Percentiles rank a stretch among this genome's conserved stretches.
Conservation (phyloP, 1,139 yeast genomes). For the Yamadazyma conglobata region DNA sequence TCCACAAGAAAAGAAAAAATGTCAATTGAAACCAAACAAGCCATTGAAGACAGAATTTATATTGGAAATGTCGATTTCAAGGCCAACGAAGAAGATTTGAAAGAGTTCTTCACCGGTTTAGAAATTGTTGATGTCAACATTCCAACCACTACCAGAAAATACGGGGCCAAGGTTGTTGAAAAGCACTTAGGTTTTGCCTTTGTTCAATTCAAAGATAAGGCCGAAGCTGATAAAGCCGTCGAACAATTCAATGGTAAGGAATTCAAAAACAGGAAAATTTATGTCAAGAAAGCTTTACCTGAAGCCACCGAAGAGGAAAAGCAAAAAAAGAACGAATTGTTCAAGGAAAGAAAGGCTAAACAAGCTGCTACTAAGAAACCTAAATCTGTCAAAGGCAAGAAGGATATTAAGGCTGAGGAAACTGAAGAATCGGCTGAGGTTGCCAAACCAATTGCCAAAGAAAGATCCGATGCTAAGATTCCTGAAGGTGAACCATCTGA, state of each 20-base stretch:
- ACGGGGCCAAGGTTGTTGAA: conserved; percentile 30
- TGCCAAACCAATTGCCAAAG: conserved; percentile 5
- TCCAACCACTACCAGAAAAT: conserved; percentile 35
- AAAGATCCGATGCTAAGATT: conserved; percentile 6
- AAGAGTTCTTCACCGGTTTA: conserved; percentile 36
- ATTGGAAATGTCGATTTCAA: conserved; percentile 52
- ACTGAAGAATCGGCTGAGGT: conserved; percentile 11
- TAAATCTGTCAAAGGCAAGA: conserved; percentile 12
- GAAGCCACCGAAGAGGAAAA: conserved; percentile 50
- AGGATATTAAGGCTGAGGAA: conserved; percentile 2
- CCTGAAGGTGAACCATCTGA: conserved; percentile 56
- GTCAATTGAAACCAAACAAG: conserved; percentile 20
- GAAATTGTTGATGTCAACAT: conserved; percentile 39
- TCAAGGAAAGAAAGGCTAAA: conserved; percentile 31
- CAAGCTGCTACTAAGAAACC: conserved; percentile 20
- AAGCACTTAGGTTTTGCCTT: conserved; percentile 54
- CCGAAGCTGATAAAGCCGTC: conserved; percentile 48
- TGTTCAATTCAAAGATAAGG: conserved; percentile 47
- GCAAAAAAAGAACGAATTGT: conserved; percentile 35
- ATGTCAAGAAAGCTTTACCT: conserved; percentile 50
- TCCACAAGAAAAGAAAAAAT: conserved; percentile 4
- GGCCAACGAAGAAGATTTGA: conserved; percentile 52
- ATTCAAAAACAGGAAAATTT: conserved; percentile 46
- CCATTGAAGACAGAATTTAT: conserved; percentile 44
- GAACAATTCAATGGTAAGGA: conserved; percentile 40